Conservation (phyloP, 352 stramenopile genomes). For the Phytophthora pluvialis region DNA sequence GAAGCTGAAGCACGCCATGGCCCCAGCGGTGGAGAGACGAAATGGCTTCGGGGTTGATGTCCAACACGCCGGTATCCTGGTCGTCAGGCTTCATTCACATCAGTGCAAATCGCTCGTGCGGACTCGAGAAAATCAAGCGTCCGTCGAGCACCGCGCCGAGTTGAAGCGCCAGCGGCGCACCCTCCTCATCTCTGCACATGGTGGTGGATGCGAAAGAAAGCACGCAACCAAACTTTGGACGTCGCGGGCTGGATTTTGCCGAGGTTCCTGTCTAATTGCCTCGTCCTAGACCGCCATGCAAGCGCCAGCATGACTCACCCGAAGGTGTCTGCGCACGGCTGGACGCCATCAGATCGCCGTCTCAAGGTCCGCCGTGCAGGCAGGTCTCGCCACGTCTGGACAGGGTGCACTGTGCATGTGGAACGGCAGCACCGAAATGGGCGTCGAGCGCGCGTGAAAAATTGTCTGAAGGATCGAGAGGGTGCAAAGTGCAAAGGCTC, state of each 20-base stretch:
- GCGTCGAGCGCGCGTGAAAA: slow-evolving; percentile 22
- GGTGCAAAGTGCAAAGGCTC: slow-evolving; percentile 12
- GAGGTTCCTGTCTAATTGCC: not conserved
- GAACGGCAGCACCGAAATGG: slow-evolving; percentile 32
- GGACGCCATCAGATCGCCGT: slow-evolving; percentile 20
- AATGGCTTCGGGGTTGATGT: slow-evolving; percentile 22
- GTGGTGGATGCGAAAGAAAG: slow-evolving; percentile 31
- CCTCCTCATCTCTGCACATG: slow-evolving; percentile 14
- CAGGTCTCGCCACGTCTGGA: slow-evolving; percentile 3
- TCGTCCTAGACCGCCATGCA: not conserved
- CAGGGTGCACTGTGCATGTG: slow-evolving; percentile 1
- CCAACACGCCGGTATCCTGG: slow-evolving; percentile 15
- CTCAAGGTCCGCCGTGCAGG: slow-evolving; percentile 17
- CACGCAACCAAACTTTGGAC: slow-evolving; percentile 12
- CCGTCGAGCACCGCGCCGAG: slow-evolving; percentile 1
- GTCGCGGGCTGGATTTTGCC: slow-evolving; percentile 19
- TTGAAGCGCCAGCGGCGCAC: not conserved
- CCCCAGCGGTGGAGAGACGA: not conserved
- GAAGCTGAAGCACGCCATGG: slow-evolving; percentile 24
- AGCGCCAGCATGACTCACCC: slow-evolving; percentile 11
- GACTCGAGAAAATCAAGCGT: slow-evolving; percentile 28
- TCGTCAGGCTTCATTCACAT: slow-evolving; percentile 34
- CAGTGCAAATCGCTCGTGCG: slow-evolving; percentile 22
- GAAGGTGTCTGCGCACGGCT: slow-evolving; percentile 8
- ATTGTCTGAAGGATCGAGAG: slow-evolving; percentile 5